Evolutionary conservation across 1,284 basidiomycete genomes (phyloP), one percentile per base, ranked within the genome.

Genomic region (Thelephora terrestris): DNA sequence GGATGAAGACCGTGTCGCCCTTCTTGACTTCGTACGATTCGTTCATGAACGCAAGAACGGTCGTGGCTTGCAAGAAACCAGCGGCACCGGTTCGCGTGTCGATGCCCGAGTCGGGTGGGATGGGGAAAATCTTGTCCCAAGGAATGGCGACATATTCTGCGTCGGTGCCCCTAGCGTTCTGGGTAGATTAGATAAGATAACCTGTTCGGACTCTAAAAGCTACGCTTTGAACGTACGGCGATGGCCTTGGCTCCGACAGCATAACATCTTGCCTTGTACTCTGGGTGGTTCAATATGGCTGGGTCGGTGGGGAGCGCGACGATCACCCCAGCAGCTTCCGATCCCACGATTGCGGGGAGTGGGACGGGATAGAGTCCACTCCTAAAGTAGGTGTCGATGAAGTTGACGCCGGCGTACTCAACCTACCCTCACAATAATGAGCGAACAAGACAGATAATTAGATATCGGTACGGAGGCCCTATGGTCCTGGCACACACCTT

Each of bases 11-110:
- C 18, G 67, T 71, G 54, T 90, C 86, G 4, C 78, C 84, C 55
- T 75, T 74, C 65, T 94, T 76, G 46, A 96, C 86, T 39, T 79
- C 69, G 63, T 97, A 91, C 2, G 91, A 79, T 63, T 97, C 92
- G 43, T 81, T 81, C 51, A 88, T 74, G 59, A 95, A 85, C 0
- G 81, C 81, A 14, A 88, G 64, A 0, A 86, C 85, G 0, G 94
- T 98, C 46, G 93, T 58, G 14, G 84, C 89, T 64, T 92, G 87
- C 2, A 87, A 65, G 17, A 82, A 59, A 1, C 73, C 65, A 0
- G 86, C 82, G 0, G 85, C 87, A 0, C 81, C 93, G 7, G 73
- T 69, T 39, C 72, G 72, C 5, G 80, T 78, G 2, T 32, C 29
- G 81, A 72, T 43, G 97, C 58, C 5, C 60, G 58, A 4, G 69